Conservation (phyloP, 305 asterid genomes). For the Solanum hybrid region DNA sequence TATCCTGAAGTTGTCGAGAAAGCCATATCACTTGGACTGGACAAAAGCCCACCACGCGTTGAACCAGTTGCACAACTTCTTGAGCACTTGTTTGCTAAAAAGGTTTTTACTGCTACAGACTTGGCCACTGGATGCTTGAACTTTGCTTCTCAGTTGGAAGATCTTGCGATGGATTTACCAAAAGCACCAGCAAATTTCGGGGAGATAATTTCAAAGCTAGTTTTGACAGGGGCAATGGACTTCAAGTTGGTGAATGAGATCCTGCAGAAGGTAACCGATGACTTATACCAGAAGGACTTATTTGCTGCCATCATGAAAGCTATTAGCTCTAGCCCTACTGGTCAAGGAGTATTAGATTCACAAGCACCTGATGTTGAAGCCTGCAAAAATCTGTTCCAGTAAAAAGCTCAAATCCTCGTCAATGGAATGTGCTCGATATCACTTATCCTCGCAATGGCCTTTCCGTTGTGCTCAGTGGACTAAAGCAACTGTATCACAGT, state of each 20-base stretch:
- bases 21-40: slow-evolving; percentile 63
- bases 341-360: slow-evolving; percentile 40
- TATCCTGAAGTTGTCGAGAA: slow-evolving; percentile 60
- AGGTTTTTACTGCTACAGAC: slow-evolving; percentile 39
- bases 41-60: slow-evolving; percentile 60
- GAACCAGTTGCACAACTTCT: slow-evolving; percentile 56
- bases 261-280: slow-evolving; percentile 45
- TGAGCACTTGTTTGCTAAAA: slow-evolving; percentile 33
- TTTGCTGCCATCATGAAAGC: slow-evolving; percentile 25
- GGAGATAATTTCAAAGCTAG: slow-evolving; percentile 45
- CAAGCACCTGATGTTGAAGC: slow-evolving; percentile 54
- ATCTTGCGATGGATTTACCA: slow-evolving; percentile 77
- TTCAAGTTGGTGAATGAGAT: slow-evolving; percentile 47
- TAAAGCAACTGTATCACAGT: slow-evolving; percentile 8
- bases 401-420: slow-evolving; percentile 8
- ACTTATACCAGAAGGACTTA: slow-evolving; percentile 40
- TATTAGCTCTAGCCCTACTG: slow-evolving; percentile 32
- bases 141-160: slow-evolving; percentile 52
- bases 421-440: slow-evolving; percentile 2
- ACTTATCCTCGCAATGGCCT: not conserved
- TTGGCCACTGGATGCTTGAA: slow-evolving; percentile 37
- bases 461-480: not conserved
- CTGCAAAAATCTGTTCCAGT: slow-evolving; percentile 48
- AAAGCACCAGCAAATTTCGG: slow-evolving; percentile 72
- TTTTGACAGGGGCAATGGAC: slow-evolving; percentile 42